These are phyloP conservation scores for Lactarius pseudohatsudake DNA, from an alignment of 768 basidiomycete genomes.

Conservation along the genomic window DNA sequence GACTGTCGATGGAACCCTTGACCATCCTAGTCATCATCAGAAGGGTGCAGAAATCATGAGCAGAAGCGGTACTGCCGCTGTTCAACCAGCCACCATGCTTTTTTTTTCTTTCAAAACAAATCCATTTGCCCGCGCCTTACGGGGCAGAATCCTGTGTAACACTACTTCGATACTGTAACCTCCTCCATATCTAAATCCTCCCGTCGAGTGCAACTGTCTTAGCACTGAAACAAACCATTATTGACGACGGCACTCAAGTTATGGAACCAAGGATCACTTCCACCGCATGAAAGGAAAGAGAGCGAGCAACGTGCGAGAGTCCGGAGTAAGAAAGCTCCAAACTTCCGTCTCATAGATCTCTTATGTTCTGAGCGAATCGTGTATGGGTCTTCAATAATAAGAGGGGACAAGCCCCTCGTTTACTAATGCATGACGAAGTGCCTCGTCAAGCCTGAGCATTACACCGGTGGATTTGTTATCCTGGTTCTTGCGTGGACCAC, in stretches of 20 bases:
- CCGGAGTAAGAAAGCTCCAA: constrained; percentile 34
- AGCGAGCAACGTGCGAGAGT: constrained; percentile 44
- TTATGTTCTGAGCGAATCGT: background rate
- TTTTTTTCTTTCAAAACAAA: too few species aligned
- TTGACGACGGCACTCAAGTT: constrained; percentile 61
- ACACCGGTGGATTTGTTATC: too few species aligned
- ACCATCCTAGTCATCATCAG: constrained; percentile 21
- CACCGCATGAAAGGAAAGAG: constrained; percentile 48
- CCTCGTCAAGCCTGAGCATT: background rate
- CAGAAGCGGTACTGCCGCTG: constrained; percentile 32
- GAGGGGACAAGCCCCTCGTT: background rate
- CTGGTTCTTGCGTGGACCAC: too few species aligned
- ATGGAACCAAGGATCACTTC: constrained; percentile 54
- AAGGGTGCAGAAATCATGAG: constrained; percentile 11
- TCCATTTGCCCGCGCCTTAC: too few species aligned
- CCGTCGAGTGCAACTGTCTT: too few species aligned
- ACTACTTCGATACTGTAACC: too few species aligned
- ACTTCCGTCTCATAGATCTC: background rate
- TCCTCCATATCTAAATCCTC: too few species aligned
- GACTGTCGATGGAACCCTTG: constrained; percentile 42
- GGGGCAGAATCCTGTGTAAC: too few species aligned
- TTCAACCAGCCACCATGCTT: constrained; percentile 61
- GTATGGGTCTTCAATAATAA: background rate
- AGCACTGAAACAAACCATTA: constrained; percentile 13
- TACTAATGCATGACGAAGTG: background rate